These are phyloP conservation scores for Tylopilus sp. DNA, from an alignment of 768 basidiomycete genomes.

Conservation along the genomic window DNA sequence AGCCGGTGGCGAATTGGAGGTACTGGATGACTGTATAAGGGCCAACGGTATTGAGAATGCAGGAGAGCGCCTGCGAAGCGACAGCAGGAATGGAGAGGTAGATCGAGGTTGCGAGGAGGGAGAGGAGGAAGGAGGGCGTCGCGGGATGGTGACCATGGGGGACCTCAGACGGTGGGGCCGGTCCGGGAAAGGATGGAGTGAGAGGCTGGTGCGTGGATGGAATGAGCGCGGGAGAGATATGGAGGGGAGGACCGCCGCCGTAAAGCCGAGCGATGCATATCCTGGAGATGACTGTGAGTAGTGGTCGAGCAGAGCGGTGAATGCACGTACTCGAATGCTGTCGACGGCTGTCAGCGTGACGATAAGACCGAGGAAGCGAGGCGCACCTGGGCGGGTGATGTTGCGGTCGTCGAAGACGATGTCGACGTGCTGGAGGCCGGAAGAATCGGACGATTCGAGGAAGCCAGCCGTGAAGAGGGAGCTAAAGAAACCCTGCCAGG, in stretches of 20 bases:
- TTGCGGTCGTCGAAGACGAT: constrained; percentile 81
- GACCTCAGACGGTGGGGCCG: constrained; percentile 20
- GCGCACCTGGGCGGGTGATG: constrained; percentile 81
- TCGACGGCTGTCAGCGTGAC: constrained; percentile 9
- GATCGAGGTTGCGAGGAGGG: constrained; percentile 80
- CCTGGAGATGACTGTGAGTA: constrained; percentile 40
- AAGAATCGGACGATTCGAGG: constrained; percentile 47
- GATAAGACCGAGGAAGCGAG: neutral
- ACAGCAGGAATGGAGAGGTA: constrained; percentile 81
- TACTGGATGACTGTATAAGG: constrained; percentile 76
- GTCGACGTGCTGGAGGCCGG: constrained; percentile 51
- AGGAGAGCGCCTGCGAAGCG: constrained; percentile 68
- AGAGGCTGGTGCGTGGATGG: constrained; percentile 69
- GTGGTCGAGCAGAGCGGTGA: neutral
- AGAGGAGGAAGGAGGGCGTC: constrained; percentile 77
- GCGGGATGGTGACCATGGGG: constrained; percentile 67
- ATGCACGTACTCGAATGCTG: constrained; percentile 82
- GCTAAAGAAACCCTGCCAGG: constrained; percentile 79
- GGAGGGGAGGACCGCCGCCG: constrained; percentile 76
- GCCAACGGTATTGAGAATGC: constrained; percentile 70
- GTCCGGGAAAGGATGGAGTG: constrained; percentile 56
- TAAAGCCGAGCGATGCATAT: constrained; percentile 85
- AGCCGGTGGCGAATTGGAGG: constrained; percentile 79
- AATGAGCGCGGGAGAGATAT: constrained; percentile 60
- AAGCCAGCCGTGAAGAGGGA: constrained; percentile 84